Conservation (phyloP, 495 filamentous ascomycete species). For the Thermothielavioides terrestris region DNA sequence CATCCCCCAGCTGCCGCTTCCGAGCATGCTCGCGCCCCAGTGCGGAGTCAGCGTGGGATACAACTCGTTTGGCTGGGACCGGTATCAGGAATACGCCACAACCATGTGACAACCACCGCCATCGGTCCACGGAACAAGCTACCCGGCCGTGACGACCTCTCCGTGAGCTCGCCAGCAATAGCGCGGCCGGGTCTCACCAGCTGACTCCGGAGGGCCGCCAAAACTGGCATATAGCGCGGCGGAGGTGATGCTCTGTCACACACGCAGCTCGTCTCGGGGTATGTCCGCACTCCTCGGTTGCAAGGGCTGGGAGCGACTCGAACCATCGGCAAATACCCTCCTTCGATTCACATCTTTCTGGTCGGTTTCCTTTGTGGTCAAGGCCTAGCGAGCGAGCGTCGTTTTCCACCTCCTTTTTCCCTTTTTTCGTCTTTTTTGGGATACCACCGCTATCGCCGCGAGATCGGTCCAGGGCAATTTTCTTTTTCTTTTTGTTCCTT, state of each 20-base stretch:
- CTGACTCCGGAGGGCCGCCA: background rate
- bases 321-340: conserved; percentile 21
- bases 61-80: conserved; percentile 71
- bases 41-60: conserved; percentile 73
- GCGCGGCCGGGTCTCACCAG: conserved; percentile 6
- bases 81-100: conserved; percentile 53
- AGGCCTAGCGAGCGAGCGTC: conserved; percentile 37
- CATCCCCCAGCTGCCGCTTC: conserved; percentile 72
- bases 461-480: conserved; percentile 34
- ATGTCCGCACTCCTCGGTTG: conserved; percentile 30
- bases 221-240: conserved; percentile 13
- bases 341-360: conserved; percentile 14
- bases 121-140: conserved; percentile 27
- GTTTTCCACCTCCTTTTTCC: conserved; percentile 8
- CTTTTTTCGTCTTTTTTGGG: conserved; percentile 21
- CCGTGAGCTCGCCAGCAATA: conserved; percentile 16
- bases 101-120: conserved; percentile 55
- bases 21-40: conserved; percentile 78
- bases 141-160: conserved; percentile 34
- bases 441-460: conserved; percentile 30
- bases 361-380: conserved; percentile 16
- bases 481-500: conserved; percentile 28
- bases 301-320: conserved; percentile 33
- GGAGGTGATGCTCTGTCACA: conserved; percentile 1
- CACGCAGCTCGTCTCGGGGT: conserved; percentile 21